A percentile compares a stretch with the other conserved stretches of the same genome.
phyloP scores from a whole-genome alignment of 768 basidiomycete species.

The Xerocomus brunneocitrinus region DNA sequence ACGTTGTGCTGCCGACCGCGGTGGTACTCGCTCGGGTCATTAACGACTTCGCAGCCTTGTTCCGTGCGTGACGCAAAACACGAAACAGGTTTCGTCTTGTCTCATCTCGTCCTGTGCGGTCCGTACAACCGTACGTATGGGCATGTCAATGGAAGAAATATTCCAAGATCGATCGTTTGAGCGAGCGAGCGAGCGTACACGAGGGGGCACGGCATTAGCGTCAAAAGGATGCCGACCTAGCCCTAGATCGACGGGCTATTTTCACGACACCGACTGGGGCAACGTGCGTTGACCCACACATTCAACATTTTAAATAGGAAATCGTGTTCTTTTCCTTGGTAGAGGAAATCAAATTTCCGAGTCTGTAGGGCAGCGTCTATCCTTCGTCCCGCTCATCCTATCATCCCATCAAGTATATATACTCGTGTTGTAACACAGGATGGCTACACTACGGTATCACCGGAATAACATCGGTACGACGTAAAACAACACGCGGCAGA shows the following conservation, averaged over 20 bases:
- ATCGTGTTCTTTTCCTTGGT: not conserved
- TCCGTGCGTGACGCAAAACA: not conserved
- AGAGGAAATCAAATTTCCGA: not conserved
- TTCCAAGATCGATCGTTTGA: not conserved
- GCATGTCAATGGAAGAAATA: not conserved
- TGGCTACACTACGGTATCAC: not conserved
- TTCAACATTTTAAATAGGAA: not conserved
- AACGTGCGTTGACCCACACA: not conserved
- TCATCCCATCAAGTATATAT: not conserved
- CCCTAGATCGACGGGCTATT: not conserved
- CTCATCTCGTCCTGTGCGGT: not conserved
- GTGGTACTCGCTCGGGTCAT: not conserved
- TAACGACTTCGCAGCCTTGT: not conserved
- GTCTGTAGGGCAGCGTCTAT: not conserved
- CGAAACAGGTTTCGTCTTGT: not conserved
- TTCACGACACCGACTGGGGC: not conserved
- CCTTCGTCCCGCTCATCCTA: not conserved
- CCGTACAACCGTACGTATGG: not conserved
- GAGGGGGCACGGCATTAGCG: not conserved
- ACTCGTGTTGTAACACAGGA: not conserved
- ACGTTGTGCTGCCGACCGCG: not conserved
- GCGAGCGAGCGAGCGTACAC: not conserved
- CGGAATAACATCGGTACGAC: not conserved
- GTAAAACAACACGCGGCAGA: constrained; percentile 14
- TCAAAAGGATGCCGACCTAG: not conserved